Evolutionary conservation across 1,284 basidiomycete species (phyloP).

Genomic region (Sporisorium exsertum): DNA sequence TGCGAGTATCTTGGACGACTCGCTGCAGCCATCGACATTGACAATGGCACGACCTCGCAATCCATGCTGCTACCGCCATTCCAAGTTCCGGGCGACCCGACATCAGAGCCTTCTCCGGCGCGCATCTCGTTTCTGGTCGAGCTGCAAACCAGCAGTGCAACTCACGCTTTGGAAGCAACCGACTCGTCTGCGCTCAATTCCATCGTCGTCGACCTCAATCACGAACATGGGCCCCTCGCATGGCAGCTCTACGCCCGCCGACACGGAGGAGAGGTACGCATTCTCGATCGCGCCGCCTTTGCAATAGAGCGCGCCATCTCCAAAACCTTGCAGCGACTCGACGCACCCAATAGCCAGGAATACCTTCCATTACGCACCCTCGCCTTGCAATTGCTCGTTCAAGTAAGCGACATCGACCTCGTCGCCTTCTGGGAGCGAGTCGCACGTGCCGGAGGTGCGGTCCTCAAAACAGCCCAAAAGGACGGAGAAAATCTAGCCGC

Average conservation of each 20-base stretch:
- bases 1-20: conserved; percentile 21
- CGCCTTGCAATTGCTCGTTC: conserved; percentile 43
- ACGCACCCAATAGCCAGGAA: conserved; percentile 28
- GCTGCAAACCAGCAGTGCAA: conserved; percentile 24
- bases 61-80: conserved; percentile 25
- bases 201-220: conserved; percentile 28
- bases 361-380: conserved; percentile 27
- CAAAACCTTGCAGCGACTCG: conserved; percentile 31
- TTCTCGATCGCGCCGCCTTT: conserved; percentile 52
- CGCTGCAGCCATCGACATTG: not conserved
- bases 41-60: not conserved
- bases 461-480: conserved; percentile 28
- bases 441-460: conserved; percentile 36
- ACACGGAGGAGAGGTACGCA: conserved; percentile 12
- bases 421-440: conserved; percentile 58
- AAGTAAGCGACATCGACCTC: conserved; percentile 47
- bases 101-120: conserved; percentile 11
- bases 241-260: conserved; percentile 40
- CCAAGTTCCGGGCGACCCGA: not conserved
- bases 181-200: conserved; percentile 6
- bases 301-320: conserved; percentile 48
- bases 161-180: conserved; percentile 15
- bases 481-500: conserved; percentile 19
- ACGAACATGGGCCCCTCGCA: conserved; percentile 41
- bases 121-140: conserved; percentile 32